These are phyloP conservation scores for Boechera stricta DNA, from an alignment of 345 rosid species.

Conservation along the genomic window DNA sequence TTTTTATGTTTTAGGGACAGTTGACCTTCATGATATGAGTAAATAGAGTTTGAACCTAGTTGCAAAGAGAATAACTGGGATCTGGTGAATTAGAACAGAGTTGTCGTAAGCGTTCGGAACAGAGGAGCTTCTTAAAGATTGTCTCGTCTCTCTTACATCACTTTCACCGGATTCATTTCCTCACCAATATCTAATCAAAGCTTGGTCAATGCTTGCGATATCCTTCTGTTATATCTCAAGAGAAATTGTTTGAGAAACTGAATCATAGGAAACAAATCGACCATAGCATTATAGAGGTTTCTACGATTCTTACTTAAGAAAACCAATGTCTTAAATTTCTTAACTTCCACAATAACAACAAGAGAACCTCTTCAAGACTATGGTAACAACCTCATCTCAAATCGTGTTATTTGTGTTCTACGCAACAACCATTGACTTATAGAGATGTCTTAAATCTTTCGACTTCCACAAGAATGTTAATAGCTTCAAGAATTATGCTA, in stretches of 20 bases:
- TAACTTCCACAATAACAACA: slow-evolving; percentile 43
- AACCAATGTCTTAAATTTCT: slow-evolving; percentile 35
- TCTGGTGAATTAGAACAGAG: too few species aligned
- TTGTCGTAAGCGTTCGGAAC: too few species aligned
- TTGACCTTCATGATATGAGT: slow-evolving; percentile 51
- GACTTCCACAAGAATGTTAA: not conserved
- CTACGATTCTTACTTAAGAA: slow-evolving; percentile 39
- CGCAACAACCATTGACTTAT: not conserved
- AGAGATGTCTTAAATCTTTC: not conserved
- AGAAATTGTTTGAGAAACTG: too few species aligned
- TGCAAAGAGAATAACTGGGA: slow-evolving; percentile 25
- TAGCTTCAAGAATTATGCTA: too few species aligned
- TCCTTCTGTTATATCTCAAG: too few species aligned
- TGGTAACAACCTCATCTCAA: slow-evolving; percentile 37
- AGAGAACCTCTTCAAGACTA: slow-evolving; percentile 53
- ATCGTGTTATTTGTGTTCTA: not conserved
- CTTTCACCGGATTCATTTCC: not conserved
- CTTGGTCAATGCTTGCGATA: too few species aligned
- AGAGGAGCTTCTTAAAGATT: not conserved
- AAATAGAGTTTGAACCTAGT: slow-evolving; percentile 52
- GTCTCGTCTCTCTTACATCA: not conserved
- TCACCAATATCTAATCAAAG: slow-evolving; percentile 5
- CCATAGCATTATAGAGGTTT: slow-evolving; percentile 4
- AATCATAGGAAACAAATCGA: too few species aligned
- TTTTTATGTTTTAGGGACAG: slow-evolving; percentile 38